A percentile compares a stretch with the other conserved stretches of the same genome.
Evolutionary conservation across 805 yeast genomes (phyloP).

Genomic region (Pichia kluyveri): DNA sequence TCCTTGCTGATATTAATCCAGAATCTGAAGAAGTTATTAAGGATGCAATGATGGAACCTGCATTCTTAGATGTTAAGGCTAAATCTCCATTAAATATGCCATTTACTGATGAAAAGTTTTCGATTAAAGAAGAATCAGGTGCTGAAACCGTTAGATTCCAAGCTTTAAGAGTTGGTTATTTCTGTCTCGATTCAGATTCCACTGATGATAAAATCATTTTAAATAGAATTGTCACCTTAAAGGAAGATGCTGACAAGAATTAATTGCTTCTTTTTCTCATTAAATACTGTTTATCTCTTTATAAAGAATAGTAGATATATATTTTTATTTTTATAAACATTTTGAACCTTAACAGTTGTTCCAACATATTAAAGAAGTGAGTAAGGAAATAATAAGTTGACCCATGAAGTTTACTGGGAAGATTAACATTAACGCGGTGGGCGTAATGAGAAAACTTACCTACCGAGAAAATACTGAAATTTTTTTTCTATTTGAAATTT

Average conservation of each 20-base stretch:
- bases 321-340: background rate
- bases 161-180: conserved; percentile 94
- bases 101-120: conserved; percentile 49
- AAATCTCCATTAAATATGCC: conserved; percentile 73
- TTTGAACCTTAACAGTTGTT: no score
- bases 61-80: conserved; percentile 55
- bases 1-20: conserved; percentile 71
- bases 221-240: conserved; percentile 89
- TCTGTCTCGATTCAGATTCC: conserved; percentile 80
- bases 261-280: background rate
- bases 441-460: no score
- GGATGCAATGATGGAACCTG: conserved; percentile 69
- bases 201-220: conserved; percentile 53
- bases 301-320: no score
- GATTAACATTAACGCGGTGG: no score
- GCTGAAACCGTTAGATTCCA: conserved; percentile 93
- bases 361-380: no score
- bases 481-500: no score
- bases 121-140: conserved; percentile 59
- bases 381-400: no score
- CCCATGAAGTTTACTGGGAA: no score
- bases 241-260: conserved; percentile 59
- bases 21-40: conserved; percentile 62
- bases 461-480: no score
- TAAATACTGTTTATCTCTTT: background rate